phyloP scores from a whole-genome alignment of 148 eudicot genomes.

The Selenicereus undatus region DNA sequence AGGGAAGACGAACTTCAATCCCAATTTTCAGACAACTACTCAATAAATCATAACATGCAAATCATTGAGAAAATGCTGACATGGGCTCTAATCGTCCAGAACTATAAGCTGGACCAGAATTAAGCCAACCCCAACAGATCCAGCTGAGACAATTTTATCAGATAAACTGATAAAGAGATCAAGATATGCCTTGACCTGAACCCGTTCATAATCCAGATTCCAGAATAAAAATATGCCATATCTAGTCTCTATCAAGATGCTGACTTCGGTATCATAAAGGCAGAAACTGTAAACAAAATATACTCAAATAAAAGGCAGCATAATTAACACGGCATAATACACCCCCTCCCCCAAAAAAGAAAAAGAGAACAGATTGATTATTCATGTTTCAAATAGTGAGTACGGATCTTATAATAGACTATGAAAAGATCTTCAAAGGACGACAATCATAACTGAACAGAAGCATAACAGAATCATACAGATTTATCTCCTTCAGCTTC shows the following conservation, averaged over 20 bases:
- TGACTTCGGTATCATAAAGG: too few species aligned
- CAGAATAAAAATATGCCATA: too few species aligned
- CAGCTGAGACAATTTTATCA: neutral
- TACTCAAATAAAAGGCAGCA: too few species aligned
- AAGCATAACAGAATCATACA: constrained; percentile 45
- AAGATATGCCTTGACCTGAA: too few species aligned
- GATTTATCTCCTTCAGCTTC: constrained; percentile 88
- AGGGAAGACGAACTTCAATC: neutral
- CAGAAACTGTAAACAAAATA: too few species aligned
- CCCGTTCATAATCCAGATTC: too few species aligned
- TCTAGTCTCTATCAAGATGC: too few species aligned
- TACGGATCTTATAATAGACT: neutral
- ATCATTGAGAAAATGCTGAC: neutral
- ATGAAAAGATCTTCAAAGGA: neutral
- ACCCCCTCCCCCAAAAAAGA: neutral
- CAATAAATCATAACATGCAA: neutral
- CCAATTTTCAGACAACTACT: neutral
- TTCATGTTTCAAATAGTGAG: neutral
- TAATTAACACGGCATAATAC: too few species aligned
- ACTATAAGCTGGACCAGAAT: neutral
- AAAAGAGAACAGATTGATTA: neutral
- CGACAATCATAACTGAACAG: neutral
- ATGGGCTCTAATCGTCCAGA: neutral
- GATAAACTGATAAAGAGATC: neutral
- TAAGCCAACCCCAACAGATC: neutral